Evolutionary conservation across 1,139 yeast genomes (phyloP), one percentile per base, ranked within the genome.

Genomic region (Blastobotrys persicus): DNA sequence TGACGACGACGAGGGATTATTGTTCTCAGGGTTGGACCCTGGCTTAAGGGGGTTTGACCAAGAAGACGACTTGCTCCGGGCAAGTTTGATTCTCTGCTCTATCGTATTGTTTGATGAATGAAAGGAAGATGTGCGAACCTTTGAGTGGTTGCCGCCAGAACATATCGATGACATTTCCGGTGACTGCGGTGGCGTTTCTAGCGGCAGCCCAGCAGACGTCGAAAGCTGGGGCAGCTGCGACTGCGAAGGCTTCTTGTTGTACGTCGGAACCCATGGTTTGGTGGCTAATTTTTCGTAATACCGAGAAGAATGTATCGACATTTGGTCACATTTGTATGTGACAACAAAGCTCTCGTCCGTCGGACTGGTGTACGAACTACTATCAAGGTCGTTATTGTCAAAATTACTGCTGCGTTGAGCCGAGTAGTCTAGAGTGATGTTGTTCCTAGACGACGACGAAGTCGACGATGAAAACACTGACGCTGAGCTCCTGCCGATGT

Each of bases 241-340:
- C 11, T 31, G 38, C 14, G 48, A 18, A 7, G 48, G 41, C 20
- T 43, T 37, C 7, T 39, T 13, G 28, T 42, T 45, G 35, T 45
- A 19, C 4, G 49, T 39, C 31, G 53, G 53, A n/a, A 52, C 42
- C 53, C 53, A 50, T 26, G 53, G 42, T 33, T 44, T 33, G 2
- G 51, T 34, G 6, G 49, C 48, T 53, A 50, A 44, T 23, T 37
- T 33, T 20, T 50, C 55, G 37, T 47, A 50, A 45, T 49, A 50
- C 14, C 53, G 45, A 12, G 49, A 42, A 19, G 47, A 47, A 5
- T 49, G 18, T 6, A 32, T 17, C 4, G 26, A 20, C 31, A 41
- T 28, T 12, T 16, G 19, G 31, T 44, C 47, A 12, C 33, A 45
- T 16, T 45, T 46, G 46, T 50, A 50, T 2, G 53, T 42, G 18